These are phyloP conservation scores for Penicillium canescens DNA, from an alignment of 495 filamentous ascomycete genomes.

Conservation along the genomic window DNA sequence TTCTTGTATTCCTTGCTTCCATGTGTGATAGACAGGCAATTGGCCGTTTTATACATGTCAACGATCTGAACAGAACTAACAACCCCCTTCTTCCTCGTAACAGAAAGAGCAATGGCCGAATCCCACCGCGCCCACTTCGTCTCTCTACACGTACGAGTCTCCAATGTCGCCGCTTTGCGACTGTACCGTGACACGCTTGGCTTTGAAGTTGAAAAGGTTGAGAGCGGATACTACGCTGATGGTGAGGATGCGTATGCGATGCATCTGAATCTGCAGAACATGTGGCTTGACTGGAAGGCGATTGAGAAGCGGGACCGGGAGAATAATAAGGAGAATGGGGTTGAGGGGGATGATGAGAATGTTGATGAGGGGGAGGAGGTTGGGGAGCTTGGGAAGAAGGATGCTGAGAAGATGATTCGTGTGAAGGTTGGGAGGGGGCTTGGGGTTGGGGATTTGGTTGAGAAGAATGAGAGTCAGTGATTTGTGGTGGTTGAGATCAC, in stretches of 20 bases:
- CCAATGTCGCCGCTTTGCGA: constrained; percentile 85
- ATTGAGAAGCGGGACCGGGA: constrained; percentile 43
- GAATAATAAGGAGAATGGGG: constrained; percentile 40
- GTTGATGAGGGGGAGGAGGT: constrained; percentile 49
- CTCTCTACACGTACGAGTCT: constrained; percentile 90
- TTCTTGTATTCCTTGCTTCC: no score
- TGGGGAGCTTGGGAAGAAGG: constrained; percentile 52
- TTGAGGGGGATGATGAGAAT: constrained; percentile 25
- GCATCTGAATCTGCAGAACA: constrained; percentile 75
- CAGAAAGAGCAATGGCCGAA: constrained; percentile 95
- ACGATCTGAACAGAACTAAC: no score
- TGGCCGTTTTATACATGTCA: no score
- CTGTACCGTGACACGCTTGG: constrained; percentile 92
- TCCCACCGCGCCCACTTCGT: constrained; percentile 89
- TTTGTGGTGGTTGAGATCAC: constrained; percentile 1
- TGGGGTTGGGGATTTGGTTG: constrained; percentile 83
- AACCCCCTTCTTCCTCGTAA: no score
- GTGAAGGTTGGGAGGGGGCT: constrained; percentile 80
- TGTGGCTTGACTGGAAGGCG: constrained; percentile 51
- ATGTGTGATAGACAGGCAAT: neutral
- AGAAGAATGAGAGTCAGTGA: constrained; percentile 62
- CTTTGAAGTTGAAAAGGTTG: constrained; percentile 87
- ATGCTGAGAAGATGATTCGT: constrained; percentile 53
- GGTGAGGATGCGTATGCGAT: constrained; percentile 96
- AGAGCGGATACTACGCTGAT: constrained; percentile 96